Percentiles rank a stretch among this genome's conserved stretches.
phyloP scores from a whole-genome alignment of 805 yeast species.

The Wickerhamiella dianesei region DNA sequence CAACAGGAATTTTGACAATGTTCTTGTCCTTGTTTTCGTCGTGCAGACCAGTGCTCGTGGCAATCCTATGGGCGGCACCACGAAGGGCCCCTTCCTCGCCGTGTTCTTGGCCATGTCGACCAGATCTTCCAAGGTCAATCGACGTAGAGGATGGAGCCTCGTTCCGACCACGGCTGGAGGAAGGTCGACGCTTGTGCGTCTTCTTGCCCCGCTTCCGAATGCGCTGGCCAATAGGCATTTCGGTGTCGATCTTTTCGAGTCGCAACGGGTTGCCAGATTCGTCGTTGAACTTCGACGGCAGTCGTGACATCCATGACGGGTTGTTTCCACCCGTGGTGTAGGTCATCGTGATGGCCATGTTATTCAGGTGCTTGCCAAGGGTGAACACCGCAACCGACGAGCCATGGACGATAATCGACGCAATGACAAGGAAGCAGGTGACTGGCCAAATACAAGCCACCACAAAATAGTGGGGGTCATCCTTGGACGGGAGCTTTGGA shows the following conservation, averaged over 20 bases:
- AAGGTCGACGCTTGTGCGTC: neutral
- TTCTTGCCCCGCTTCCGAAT: neutral
- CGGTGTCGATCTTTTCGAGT: conserved; percentile 68
- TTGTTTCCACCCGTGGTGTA: conserved; percentile 49
- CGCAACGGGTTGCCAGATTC: conserved; percentile 63
- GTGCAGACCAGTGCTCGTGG: neutral
- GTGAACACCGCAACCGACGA: conserved; percentile 72
- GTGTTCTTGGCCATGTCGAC: neutral
- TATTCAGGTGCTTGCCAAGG: conserved; percentile 73
- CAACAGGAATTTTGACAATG: conserved; percentile 7
- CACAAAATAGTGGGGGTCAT: conserved; percentile 41
- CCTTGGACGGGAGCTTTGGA: conserved; percentile 32
- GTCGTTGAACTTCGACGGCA: conserved; percentile 53
- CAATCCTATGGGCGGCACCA: neutral
- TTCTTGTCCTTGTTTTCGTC: neutral
- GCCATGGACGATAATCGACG: conserved; percentile 82
- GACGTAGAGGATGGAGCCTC: neutral
- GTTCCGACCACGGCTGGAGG: neutral
- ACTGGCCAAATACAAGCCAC: conserved; percentile 69
- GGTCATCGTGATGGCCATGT: conserved; percentile 86
- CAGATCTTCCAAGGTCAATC: neutral
- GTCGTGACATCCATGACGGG: conserved; percentile 68
- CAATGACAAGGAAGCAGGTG: conserved; percentile 61
- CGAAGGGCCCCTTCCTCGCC: neutral
- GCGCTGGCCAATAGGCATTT: conserved; percentile 24